Conservation (phyloP, 345 rosid genomes). For the Anastatica hierochuntica region DNA sequence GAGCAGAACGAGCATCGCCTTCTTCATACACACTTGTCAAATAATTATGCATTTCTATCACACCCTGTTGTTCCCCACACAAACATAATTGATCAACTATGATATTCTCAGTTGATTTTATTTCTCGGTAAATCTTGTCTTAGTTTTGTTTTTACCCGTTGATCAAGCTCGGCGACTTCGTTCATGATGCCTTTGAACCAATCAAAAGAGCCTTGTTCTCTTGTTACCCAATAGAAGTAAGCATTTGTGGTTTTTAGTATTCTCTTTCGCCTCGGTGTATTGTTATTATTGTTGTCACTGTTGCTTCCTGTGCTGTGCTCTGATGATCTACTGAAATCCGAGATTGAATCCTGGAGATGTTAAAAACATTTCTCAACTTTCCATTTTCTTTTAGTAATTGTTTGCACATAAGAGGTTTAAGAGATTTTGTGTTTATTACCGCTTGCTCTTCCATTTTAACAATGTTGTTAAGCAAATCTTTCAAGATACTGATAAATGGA, state of each 20-base stretch:
- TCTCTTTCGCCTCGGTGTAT: slow-evolving; percentile 46
- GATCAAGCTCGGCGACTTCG: slow-evolving; percentile 89
- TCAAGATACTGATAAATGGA: slow-evolving; percentile 92
- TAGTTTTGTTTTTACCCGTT: slow-evolving; percentile 46
- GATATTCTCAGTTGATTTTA: neutral
- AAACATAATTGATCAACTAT: neutral
- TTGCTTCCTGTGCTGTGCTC: slow-evolving; percentile 48
- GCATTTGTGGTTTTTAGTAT: slow-evolving; percentile 75
- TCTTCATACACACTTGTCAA: slow-evolving; percentile 97
- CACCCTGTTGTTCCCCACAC: slow-evolving; percentile 57
- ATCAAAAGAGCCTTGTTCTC: slow-evolving; percentile 97
- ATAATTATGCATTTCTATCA: slow-evolving; percentile 98
- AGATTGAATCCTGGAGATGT: slow-evolving; percentile 49
- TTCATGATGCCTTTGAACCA: slow-evolving; percentile 99
- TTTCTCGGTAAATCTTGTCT: neutral
- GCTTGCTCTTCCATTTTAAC: slow-evolving; percentile 88
- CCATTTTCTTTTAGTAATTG: neutral
- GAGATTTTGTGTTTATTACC: slow-evolving; percentile 18
- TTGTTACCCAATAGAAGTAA: slow-evolving; percentile 96
- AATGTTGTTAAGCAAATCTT: slow-evolving; percentile 83
- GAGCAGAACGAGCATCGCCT: slow-evolving; percentile 99
- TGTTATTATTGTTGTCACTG: slow-evolving; percentile 19
- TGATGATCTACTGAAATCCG: slow-evolving; percentile 58
- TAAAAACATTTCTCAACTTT: neutral
- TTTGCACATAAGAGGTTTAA: neutral